Base-by-base conservation (phyloP, 1,284 basidiomycete genomes). In the Sparassis latifolia region DNA sequence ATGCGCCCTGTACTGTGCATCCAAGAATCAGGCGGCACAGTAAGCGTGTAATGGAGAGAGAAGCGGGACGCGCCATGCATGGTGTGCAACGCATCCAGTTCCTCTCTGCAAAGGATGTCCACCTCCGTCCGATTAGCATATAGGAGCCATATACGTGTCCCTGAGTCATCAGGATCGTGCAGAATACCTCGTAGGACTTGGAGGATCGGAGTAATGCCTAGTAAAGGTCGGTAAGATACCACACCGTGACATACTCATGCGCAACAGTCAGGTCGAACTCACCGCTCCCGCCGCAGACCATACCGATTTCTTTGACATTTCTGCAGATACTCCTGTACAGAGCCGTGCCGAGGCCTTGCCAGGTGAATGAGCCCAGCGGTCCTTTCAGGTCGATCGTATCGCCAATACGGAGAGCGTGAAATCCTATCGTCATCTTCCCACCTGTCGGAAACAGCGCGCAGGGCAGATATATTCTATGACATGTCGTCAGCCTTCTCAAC, bases 301-400 rank as follows among this genome's bases (percentile, higher is more conserved):
- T 70, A 2, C 77, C 81, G 10, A 86, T 58, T 20, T 78, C 67
- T 38, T 63, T 66, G 7, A 78, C 65, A 20, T 61, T 64, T 33
- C 66, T 64, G 45, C 69, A 58, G 2, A 65, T 55, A 0, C 73
- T 71, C 47, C 71, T 68, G 69, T 76, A 71, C 27, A 56, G 55
- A 33, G 72, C 72, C 29, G 62, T 58, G 0, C 75, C 73, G 9
- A 65, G 55, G 0, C 80, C 79, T 4, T 71, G 62, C 74, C 79
- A 84, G 10, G 72, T 63, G 61, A 86, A 85, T 1, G 73, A 74
- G 0, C 84, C 84, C 2, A 84, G 63, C 0, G 84, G 84, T 0
- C 84, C 84, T 59, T 84, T 86, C 47, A 85, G 58, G 54, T 85
- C 80, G n/a, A 83, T 64, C 3, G 42, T 56, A 46, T 82, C 79